A percentile compares a stretch with the other conserved stretches of the same genome.
These are phyloP conservation scores for Geranium rotundifolium DNA, from an alignment of 345 rosid genomes.

Conservation along the genomic window DNA sequence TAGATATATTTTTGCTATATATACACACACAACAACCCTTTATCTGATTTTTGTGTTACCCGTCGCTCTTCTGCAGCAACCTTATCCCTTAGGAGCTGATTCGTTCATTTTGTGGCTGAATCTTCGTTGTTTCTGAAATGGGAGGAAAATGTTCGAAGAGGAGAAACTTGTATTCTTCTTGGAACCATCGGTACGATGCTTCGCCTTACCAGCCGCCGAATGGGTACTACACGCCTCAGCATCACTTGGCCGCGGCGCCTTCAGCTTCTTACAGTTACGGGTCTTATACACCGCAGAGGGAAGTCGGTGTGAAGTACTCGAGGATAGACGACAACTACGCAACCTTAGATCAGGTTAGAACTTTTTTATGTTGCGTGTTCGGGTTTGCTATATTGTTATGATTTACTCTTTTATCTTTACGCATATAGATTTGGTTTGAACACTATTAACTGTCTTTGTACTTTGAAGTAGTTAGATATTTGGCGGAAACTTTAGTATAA, in stretches of 20 bases:
- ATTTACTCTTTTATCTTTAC: neutral
- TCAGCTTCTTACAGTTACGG: conserved; percentile 17
- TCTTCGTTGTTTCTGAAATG: conserved; percentile 20
- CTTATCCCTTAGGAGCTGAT: too few species aligned
- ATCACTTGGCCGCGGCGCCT: conserved; percentile 13
- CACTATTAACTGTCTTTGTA: neutral
- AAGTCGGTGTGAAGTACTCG: conserved; percentile 40
- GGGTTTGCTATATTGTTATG: too few species aligned
- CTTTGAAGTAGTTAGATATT: neutral
- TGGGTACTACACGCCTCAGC: conserved; percentile 32
- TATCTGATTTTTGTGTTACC: too few species aligned
- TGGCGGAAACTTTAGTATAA: too few species aligned
- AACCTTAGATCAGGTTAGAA: conserved; percentile 61
- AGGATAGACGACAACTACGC: conserved; percentile 61
- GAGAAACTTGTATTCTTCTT: neutral
- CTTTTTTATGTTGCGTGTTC: neutral
- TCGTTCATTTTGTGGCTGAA: too few species aligned
- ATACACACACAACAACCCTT: too few species aligned
- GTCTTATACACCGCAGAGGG: conserved; percentile 20
- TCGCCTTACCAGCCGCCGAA: conserved; percentile 24
- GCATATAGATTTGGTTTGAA: neutral
- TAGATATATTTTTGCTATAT: too few species aligned
- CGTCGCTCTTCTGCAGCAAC: too few species aligned
- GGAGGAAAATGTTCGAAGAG: conserved; percentile 59
- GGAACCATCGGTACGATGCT: conserved; percentile 17